Conservation (phyloP, 78 protist genomes). For the Cyanophora paradoxa region DNA sequence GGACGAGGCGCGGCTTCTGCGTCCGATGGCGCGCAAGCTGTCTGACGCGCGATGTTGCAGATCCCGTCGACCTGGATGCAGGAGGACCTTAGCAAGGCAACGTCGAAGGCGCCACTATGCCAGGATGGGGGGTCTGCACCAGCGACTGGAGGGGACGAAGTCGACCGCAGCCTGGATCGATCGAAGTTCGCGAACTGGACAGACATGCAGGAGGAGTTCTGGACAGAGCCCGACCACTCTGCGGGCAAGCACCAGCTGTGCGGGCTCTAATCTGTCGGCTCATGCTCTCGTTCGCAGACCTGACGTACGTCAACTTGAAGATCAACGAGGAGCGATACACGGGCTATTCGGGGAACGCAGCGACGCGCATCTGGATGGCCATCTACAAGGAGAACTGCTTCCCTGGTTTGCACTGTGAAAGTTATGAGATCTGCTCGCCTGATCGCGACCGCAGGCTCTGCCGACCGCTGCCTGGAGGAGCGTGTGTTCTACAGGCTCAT, state of each 20-base stretch:
- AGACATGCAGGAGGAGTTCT: background rate
- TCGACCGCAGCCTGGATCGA: background rate
- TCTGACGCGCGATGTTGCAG: too few relatives aligned
- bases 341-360: background rate
- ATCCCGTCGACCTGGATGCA: too few relatives aligned
- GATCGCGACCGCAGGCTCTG: too few relatives aligned
- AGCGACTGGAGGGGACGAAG: background rate
- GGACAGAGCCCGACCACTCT: too few relatives aligned
- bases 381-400: background rate
- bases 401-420: background rate
- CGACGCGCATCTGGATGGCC: background rate
- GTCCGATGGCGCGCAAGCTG: too few relatives aligned
- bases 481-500: background rate
- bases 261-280: too few relatives aligned
- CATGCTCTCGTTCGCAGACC: too few relatives aligned
- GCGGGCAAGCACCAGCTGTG: too few relatives aligned
- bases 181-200: background rate
- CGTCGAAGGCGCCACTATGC: too few relatives aligned
- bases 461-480: background rate
- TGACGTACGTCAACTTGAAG: background rate
- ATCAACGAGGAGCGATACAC: background rate
- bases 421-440: too few relatives aligned
- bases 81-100: too few relatives aligned
- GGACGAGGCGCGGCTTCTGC: background rate
- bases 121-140: background rate